A percentile compares a stretch with the other conserved stretches of the same genome.
phyloP scores from a whole-genome alignment of 75 land plant species.

The Pinus taeda region DNA sequence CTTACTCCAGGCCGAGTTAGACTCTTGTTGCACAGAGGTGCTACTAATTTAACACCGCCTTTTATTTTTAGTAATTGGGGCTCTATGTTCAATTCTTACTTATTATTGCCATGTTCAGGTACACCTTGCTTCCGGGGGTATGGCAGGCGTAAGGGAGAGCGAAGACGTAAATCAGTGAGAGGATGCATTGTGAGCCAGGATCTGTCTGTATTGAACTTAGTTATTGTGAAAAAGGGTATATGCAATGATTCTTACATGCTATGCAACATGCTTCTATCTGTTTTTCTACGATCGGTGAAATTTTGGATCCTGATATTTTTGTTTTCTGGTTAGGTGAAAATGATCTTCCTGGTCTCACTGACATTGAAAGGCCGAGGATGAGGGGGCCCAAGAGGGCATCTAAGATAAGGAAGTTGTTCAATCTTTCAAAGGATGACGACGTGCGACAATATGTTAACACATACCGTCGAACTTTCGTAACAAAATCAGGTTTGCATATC shows the following conservation, averaged over 20 bases:
- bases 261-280: background rate
- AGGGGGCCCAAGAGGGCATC: constrained; percentile 90
- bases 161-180: constrained; percentile 78
- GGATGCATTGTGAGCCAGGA: constrained; percentile 90
- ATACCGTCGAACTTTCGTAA: constrained; percentile 64
- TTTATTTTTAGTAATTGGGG: background rate
- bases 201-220: constrained; percentile 79
- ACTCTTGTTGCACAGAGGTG: constrained; percentile 67
- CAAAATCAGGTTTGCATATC: constrained; percentile 41
- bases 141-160: constrained; percentile 81
- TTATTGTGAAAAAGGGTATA: constrained; percentile 87
- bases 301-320: background rate
- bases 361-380: constrained; percentile 84
- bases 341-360: constrained; percentile 82
- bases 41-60: background rate
- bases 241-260: background rate
- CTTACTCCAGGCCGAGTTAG: constrained; percentile 74
- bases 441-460: constrained; percentile 86
- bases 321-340: constrained; percentile 49
- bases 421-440: constrained; percentile 80
- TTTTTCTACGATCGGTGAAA: background rate
- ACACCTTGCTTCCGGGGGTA: constrained; percentile 79
- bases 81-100: constrained; percentile 4
- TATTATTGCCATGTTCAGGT: constrained; percentile 20
- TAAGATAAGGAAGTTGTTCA: constrained; percentile 82